Conservation (phyloP, 495 filamentous ascomycete species). For the Aspergillus taichungensis region DNA sequence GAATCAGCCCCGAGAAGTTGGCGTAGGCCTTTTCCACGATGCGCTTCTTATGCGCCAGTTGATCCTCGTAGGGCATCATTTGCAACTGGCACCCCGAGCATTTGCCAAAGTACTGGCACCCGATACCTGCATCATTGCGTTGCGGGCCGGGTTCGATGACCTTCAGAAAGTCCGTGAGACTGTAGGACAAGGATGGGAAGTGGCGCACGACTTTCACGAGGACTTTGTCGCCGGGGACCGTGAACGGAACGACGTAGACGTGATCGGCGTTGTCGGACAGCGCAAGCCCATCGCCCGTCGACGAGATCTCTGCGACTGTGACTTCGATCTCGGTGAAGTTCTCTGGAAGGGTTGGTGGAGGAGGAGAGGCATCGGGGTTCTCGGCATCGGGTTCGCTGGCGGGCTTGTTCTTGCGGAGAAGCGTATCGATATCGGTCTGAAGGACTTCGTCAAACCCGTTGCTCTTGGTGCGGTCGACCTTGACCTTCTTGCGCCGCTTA, state of each 20-base stretch:
- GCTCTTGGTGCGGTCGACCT: constrained; percentile 28
- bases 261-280: constrained; percentile 52
- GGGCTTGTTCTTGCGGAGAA: constrained; percentile 45
- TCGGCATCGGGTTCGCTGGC: constrained; percentile 15
- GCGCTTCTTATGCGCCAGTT: constrained; percentile 72
- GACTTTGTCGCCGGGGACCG: constrained; percentile 73
- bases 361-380: constrained; percentile 8
- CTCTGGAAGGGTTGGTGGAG: constrained; percentile 45
- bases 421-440: constrained; percentile 53
- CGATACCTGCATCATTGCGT: constrained; percentile 66
- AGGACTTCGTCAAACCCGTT: constrained; percentile 62
- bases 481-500: constrained; percentile 50
- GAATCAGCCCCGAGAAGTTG: constrained; percentile 76
- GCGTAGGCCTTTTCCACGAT: constrained; percentile 87
- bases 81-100: constrained; percentile 97
- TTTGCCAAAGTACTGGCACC: constrained; percentile 75
- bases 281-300: constrained; percentile 84
- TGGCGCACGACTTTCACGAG: constrained; percentile 72
- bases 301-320: constrained; percentile 65
- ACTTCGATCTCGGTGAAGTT: constrained; percentile 70
- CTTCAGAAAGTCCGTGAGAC: constrained; percentile 69
- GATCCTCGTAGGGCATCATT: constrained; percentile 84
- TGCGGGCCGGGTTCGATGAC: constrained; percentile 63
- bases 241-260: constrained; percentile 85
- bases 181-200: constrained; percentile 50